Evolutionary conservation across 116 monocot species (phyloP).

Genomic region (Papilionanthe hybrid): DNA sequence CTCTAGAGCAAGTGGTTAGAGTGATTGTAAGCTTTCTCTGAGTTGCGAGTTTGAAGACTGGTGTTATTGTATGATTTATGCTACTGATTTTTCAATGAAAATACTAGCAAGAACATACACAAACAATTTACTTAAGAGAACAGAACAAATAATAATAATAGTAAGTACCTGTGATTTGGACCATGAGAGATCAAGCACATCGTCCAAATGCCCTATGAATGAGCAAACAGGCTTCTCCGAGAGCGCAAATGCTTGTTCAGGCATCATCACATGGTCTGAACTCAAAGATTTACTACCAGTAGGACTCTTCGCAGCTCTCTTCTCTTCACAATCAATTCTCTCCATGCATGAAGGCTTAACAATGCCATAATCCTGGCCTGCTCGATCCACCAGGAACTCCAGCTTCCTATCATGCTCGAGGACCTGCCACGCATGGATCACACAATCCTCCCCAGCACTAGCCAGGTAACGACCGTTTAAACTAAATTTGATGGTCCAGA

Average conservation of each 20-base stretch:
- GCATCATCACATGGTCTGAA: slow-evolving; percentile 60
- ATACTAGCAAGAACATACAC: background rate
- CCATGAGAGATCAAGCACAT: slow-evolving; percentile 84
- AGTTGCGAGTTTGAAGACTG: too few relatives aligned
- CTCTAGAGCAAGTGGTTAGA: too few relatives aligned
- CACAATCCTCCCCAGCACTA: slow-evolving; percentile 74
- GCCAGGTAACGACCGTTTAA: slow-evolving; percentile 62
- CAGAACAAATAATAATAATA: background rate
- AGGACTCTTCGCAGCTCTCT: slow-evolving; percentile 32
- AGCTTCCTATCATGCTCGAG: slow-evolving; percentile 39
- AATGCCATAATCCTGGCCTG: slow-evolving; percentile 22
- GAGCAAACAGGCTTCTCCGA: slow-evolving; percentile 63
- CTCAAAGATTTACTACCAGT: slow-evolving; percentile 41
- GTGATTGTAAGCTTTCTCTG: too few relatives aligned
- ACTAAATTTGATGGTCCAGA: slow-evolving; percentile 83
- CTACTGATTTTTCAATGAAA: background rate
- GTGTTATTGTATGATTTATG: too few relatives aligned
- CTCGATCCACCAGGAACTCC: slow-evolving; percentile 35
- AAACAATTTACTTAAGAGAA: background rate
- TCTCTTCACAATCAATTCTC: slow-evolving; percentile 40
- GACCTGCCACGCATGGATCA: slow-evolving; percentile 78
- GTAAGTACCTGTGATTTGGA: slow-evolving; percentile 65
- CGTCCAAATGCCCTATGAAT: slow-evolving; percentile 50
- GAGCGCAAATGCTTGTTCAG: slow-evolving; percentile 63
- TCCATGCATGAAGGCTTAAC: slow-evolving; percentile 25